Conservation (phyloP, 78 protist species). For the Dictyostelium purpureum region DNA sequence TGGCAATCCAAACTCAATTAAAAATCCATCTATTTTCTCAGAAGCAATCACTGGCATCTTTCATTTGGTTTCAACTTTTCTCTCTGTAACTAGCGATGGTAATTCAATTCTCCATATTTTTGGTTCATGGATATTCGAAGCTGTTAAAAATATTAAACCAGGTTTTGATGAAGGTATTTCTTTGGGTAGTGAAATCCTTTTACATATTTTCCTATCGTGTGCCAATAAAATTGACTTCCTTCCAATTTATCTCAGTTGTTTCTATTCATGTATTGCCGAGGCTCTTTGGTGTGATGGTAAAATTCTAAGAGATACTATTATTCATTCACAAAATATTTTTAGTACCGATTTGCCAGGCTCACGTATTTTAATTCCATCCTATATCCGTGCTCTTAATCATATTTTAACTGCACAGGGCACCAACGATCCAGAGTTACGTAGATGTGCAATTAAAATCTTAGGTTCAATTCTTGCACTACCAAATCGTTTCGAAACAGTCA, state of each 20-base stretch:
- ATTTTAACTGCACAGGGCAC: conserved; percentile 35
- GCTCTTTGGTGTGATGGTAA: conserved; percentile 73
- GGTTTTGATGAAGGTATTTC: conserved; percentile 70
- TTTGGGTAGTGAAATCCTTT: conserved; percentile 26
- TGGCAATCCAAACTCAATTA: conserved; percentile 61
- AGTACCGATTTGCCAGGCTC: conserved; percentile 44
- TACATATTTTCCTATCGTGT: conserved; percentile 50
- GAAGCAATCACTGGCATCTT: conserved; percentile 64
- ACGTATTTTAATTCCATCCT: conserved; percentile 55
- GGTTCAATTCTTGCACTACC: conserved; percentile 41
- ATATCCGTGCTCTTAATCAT: conserved; percentile 40
- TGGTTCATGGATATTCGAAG: conserved; percentile 66
- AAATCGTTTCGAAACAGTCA: conserved; percentile 49
- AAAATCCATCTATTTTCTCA: conserved; percentile 48
- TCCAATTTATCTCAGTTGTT: conserved; percentile 42
- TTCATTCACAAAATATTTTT: conserved; percentile 53
- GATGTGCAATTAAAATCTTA: conserved; percentile 10
- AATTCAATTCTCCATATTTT: conserved; percentile 45
- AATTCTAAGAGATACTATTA: not conserved
- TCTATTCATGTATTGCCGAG: conserved; percentile 34
- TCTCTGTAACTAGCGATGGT: conserved; percentile 46
- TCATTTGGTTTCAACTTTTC: conserved; percentile 44
- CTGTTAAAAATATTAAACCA: conserved; percentile 21
- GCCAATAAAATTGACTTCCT: conserved; percentile 9
- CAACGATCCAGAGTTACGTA: conserved; percentile 11